These are phyloP conservation scores for Diaporthe citri DNA, from an alignment of 2,329 filamentous ascomycete genomes.

Conservation along the genomic window DNA sequence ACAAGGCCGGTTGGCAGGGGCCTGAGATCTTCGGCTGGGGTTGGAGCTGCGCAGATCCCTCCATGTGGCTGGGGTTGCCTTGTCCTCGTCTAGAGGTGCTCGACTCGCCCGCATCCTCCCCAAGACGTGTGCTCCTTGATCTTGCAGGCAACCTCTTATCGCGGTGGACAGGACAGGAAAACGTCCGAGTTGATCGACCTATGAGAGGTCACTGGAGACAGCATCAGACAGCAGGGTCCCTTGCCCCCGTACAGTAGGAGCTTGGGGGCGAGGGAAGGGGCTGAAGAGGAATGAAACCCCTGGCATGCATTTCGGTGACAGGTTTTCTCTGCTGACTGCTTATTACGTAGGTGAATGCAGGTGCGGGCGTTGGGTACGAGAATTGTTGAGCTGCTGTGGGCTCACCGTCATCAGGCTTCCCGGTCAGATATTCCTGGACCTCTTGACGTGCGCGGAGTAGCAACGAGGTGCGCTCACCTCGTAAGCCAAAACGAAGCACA, in stretches of 20 bases:
- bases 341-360: background rate
- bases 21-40: slow-evolving; percentile 14
- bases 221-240: slow-evolving; percentile 12
- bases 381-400: background rate
- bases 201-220: background rate
- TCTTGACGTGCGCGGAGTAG: slow-evolving; percentile 4
- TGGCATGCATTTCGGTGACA: background rate
- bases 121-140: slow-evolving; percentile 10
- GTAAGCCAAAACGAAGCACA: slow-evolving; percentile 11
- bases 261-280: background rate
- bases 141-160: slow-evolving; percentile 23
- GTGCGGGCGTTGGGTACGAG: background rate
- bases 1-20: slow-evolving; percentile 2
- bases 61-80: background rate
- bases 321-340: background rate
- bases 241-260: background rate
- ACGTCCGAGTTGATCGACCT: background rate
- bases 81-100: background rate
- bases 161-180: slow-evolving; percentile 13
- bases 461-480: background rate
- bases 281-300: background rate
- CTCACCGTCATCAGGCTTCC: slow-evolving; percentile 2
- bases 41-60: slow-evolving; percentile 6
- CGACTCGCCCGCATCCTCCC: slow-evolving; percentile 21
- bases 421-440: background rate